phyloP scores from a whole-genome alignment of 192 early-diverging fungal genomes.

The Entomortierella parvispora region DNA sequence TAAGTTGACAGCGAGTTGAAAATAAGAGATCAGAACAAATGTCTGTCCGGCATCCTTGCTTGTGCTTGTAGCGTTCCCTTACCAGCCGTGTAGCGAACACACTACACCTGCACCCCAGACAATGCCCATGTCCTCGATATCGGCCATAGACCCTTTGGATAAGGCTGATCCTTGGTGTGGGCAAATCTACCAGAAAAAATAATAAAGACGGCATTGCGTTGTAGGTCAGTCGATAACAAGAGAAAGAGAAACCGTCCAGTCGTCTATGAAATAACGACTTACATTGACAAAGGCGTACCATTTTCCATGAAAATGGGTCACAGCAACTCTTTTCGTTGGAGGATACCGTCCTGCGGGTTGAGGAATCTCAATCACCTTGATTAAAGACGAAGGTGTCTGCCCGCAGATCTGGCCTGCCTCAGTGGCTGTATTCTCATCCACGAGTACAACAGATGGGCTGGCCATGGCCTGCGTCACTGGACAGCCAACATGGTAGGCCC shows the following conservation, averaged over 20 bases:
- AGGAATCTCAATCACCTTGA: constrained; percentile 42
- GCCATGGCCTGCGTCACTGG: constrained; percentile 1
- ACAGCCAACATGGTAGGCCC: neutral
- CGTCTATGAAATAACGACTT: too few relatives aligned
- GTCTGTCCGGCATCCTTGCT: neutral
- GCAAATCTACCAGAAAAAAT: too few relatives aligned
- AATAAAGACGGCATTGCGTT: too few relatives aligned
- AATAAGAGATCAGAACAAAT: neutral
- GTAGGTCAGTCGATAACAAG: neutral
- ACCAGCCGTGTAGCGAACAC: constrained; percentile 44
- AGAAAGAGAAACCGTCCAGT: neutral
- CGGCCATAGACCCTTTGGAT: constrained; percentile 33
- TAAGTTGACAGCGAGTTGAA: neutral
- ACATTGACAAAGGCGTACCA: constrained; percentile 52
- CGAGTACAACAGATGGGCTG: too few relatives aligned
- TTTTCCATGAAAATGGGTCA: constrained; percentile 38
- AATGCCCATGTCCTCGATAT: constrained; percentile 52
- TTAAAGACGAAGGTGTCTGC: constrained; percentile 22
- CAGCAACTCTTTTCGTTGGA: constrained; percentile 33
- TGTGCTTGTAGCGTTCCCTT: neutral
- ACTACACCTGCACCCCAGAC: constrained; percentile 45
- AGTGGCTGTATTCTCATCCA: too few relatives aligned
- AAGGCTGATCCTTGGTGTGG: constrained; percentile 48
- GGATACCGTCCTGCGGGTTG: constrained; percentile 46
- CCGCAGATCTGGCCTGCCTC: neutral